Conservation (phyloP, 139 green algal genomes). For the Deuterostichococcus epilithicus region DNA sequence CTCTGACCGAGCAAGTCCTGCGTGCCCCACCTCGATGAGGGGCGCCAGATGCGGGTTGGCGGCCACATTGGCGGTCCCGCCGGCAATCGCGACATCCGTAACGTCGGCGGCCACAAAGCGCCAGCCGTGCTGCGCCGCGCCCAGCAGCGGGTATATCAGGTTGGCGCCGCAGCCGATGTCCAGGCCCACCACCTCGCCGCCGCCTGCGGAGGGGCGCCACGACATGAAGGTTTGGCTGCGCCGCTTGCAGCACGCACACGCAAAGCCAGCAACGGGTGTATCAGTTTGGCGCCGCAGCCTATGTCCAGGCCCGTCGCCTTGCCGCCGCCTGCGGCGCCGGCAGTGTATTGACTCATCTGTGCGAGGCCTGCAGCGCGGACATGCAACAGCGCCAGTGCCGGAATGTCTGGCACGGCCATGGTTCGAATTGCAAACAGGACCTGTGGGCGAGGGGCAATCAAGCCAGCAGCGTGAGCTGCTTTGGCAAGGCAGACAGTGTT, state of each 20-base stretch:
- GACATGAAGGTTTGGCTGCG: neutral
- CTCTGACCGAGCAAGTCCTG: no score
- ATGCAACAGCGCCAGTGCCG: no score
- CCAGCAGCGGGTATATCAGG: constrained; percentile 92
- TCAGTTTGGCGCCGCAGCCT: neutral
- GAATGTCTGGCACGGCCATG: no score
- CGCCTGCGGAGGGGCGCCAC: neutral
- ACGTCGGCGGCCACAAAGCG: constrained; percentile 80
- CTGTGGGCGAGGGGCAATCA: no score
- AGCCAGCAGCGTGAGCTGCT: no score
- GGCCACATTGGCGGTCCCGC: constrained; percentile 46
- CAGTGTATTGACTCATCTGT: no score
- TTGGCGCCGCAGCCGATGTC: constrained; percentile 93
- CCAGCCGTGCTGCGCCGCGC: constrained; percentile 78
- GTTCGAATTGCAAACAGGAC: no score
- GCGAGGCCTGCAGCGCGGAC: no score
- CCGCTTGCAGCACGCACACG: neutral
- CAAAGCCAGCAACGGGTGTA: neutral
- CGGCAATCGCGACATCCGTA: constrained; percentile 48
- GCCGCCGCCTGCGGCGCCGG: no score
- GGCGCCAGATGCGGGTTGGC: constrained; percentile 63
- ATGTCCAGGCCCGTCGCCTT: neutral
- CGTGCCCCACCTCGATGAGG: constrained; percentile 64
- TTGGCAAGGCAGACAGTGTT: no score
- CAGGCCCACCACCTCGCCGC: constrained; percentile 42